These are phyloP conservation scores for Syzygium grande DNA, from an alignment of 345 rosid species.

Conservation along the genomic window DNA sequence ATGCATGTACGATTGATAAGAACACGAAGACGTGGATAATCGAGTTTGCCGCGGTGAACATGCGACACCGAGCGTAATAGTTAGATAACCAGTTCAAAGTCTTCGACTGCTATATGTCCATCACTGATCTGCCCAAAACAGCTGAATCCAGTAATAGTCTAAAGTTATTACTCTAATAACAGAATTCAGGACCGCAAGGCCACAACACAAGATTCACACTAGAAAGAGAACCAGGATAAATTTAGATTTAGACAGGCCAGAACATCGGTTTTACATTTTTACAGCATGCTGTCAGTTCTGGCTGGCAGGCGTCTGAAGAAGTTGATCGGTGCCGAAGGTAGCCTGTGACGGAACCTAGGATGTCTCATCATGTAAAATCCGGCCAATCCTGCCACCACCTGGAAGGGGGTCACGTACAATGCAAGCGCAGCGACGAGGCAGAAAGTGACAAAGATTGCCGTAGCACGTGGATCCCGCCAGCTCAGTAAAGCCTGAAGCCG, in stretches of 20 bases:
- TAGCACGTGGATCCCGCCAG: constrained; percentile 98
- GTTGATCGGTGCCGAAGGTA: constrained; percentile 83
- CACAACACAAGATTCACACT: neutral
- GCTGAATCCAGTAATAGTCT: neutral
- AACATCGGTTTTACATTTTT: neutral
- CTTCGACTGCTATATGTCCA: neutral
- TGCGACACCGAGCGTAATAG: neutral
- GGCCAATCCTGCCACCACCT: constrained; percentile 63
- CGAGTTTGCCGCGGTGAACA: neutral
- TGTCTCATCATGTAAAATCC: constrained; percentile 83
- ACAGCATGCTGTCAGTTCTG: constrained; percentile 87
- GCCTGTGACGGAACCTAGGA: constrained; percentile 80
- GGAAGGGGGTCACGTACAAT: constrained; percentile 87
- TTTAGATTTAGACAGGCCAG: neutral
- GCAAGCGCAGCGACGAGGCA: constrained; percentile 82
- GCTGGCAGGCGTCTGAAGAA: constrained; percentile 96
- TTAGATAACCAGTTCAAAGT: neutral
- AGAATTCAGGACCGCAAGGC: neutral
- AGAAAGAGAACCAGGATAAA: neutral
- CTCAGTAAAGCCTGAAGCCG: constrained; percentile 77
- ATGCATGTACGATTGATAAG: neutral
- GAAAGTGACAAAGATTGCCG: constrained; percentile 57
- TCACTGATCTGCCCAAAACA: neutral
- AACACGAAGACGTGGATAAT: neutral
- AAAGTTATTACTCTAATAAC: neutral